Evolutionary conservation across 768 basidiomycete species (phyloP), one percentile per base, ranked within the genome.

Genomic region (Tylopilus sp.): DNA sequence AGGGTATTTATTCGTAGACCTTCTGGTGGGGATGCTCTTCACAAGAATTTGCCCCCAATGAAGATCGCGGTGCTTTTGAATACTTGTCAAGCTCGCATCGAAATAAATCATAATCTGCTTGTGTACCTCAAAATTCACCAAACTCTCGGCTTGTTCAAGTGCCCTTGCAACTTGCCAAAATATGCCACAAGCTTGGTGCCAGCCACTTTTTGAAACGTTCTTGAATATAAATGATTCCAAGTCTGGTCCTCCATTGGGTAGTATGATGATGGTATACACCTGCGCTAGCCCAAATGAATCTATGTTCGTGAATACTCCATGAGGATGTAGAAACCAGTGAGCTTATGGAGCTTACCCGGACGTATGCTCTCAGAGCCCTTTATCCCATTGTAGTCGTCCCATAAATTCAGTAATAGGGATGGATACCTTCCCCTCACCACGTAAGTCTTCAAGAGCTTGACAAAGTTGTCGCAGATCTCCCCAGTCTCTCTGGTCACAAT

Each of bases 21-120:
- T 74, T 68, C 42, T 64, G 47, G 59, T 55, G 21, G 77, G 69
- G 3, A 78, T 51, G 52, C 77, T 75, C 62, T 85, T 84, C 43
- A 98, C 82, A 8, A 99, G 78, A 44, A 99, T 88, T 68, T 99
- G 97, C 20, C 97, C 97, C 82, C 91, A 92, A 61, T 99, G 97
- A n/a, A 99, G 81, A 68, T 99, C 97, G 28, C 97, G 92, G 70
- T 99, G 97, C 95, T 99, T 62, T 44, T 31, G 30, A 4, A 44
- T 6, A 20, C 38, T 25, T 43, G 47, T 55, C 26, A 58, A 48
- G 11, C 45, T 38, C 20, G 7, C 36, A 18, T n/a, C 5, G n/a
- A 26, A 40, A 22, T 20, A 48, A 18, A 41, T 23, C 15, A 40
- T n/a, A n/a, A 40, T 33, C 17, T 21, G 43, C 3, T 36, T 39